Percentiles rank a stretch among this genome's conserved stretches.
phyloP scores from a whole-genome alignment of 2,329 filamentous ascomycete species.

The Sporothrix curviconia region DNA sequence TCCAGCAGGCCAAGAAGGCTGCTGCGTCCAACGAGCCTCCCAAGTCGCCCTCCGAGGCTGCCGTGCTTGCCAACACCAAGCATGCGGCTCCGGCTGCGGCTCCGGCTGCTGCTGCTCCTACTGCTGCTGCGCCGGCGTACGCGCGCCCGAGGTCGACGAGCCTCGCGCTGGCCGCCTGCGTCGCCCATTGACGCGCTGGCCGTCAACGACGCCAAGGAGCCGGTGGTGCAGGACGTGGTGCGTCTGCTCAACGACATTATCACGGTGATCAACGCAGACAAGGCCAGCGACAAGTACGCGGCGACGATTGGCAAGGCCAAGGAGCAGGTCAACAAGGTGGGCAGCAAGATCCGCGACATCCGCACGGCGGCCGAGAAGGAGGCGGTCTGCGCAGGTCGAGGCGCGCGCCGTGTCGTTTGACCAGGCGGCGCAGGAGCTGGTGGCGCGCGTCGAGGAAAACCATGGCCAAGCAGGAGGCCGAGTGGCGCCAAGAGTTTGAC shows the following conservation, averaged over 20 bases:
- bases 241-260: conserved; percentile 97
- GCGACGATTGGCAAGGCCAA: conserved; percentile 80
- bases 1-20: neutral
- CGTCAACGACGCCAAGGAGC: conserved; percentile 70
- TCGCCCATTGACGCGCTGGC: conserved; percentile 71
- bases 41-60: conserved; percentile 19
- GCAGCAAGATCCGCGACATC: conserved; percentile 67
- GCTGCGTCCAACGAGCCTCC: neutral
- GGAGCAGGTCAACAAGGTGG: conserved; percentile 69
- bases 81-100: conserved; percentile 16
- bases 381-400: conserved; percentile 68
- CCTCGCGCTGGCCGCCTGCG: conserved; percentile 56
- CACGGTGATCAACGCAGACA: conserved; percentile 82
- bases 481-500: conserved; percentile 83
- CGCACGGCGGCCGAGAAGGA: conserved; percentile 63
- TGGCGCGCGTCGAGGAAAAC: conserved; percentile 78
- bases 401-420: conserved; percentile 73
- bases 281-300: conserved; percentile 68
- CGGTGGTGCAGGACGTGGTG: conserved; percentile 85
- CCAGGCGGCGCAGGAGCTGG: conserved; percentile 76
- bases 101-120: too few relatives aligned
- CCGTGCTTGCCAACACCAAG: conserved; percentile 21
- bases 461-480: conserved; percentile 71
- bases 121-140: conserved; percentile 38
- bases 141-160: conserved; percentile 58